Conservation (phyloP, 179 eudicot species). For the Drosera spatulata region DNA sequence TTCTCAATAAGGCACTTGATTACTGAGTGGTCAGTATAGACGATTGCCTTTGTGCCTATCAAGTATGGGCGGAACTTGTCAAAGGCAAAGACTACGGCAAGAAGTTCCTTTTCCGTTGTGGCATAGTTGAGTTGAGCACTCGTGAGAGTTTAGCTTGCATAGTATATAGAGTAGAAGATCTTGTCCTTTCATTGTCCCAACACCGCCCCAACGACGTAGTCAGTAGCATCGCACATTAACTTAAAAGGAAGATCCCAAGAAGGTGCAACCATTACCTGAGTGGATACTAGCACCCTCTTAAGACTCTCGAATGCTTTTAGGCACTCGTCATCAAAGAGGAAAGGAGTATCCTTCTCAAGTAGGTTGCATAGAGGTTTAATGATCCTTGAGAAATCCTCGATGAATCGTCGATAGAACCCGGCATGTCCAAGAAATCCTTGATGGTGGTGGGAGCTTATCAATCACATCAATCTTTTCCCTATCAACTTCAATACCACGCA, state of each 20-base stretch:
- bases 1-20: not conserved
- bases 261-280: constrained; percentile 1
- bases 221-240: constrained; percentile 8
- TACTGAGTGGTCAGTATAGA: constrained; percentile 1
- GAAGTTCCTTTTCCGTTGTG: constrained; percentile 1
- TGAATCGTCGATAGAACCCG: constrained; percentile 2
- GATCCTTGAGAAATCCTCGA: not conserved
- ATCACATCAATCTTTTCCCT: constrained; percentile 1
- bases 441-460: not conserved
- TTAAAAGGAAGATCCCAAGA: constrained; percentile 1
- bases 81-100: too few species aligned
- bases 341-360: not conserved
- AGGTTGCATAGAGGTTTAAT: not conserved
- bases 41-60: not conserved
- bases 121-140: constrained; percentile 2
- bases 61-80: constrained; percentile 5
- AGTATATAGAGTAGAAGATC: not conserved
- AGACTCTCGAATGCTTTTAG: not conserved
- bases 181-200: not conserved
- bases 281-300: not conserved
- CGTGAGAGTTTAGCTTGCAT: constrained; percentile 2
- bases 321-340: not conserved
- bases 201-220: not conserved
- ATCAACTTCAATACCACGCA: not conserved
- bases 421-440: constrained; percentile 3